A percentile compares a stretch with the other conserved stretches of the same genome.
These are phyloP conservation scores for Intubia oerlemansii DNA, from an alignment of 2,329 filamentous ascomycete species.

Conservation along the genomic window DNA sequence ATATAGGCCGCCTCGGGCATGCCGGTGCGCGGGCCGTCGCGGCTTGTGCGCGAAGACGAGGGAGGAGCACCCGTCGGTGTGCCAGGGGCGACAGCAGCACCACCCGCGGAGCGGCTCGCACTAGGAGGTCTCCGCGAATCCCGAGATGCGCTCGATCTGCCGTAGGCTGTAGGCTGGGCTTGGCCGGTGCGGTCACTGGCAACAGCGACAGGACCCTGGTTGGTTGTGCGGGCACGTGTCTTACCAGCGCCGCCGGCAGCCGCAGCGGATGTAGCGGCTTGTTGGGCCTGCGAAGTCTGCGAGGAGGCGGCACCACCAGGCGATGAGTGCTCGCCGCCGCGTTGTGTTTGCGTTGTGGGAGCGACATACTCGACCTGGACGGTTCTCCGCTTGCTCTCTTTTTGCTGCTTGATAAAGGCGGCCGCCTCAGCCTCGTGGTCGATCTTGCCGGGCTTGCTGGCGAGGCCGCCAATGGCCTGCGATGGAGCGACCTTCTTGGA, in stretches of 20 bases:
- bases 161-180: too few relatives aligned
- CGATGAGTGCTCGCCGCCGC: slow-evolving; percentile 46
- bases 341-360: slow-evolving; percentile 64
- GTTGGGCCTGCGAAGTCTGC: slow-evolving; percentile 16
- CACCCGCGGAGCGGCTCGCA: too few relatives aligned
- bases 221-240: slow-evolving; percentile 6
- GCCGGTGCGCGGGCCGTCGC: slow-evolving; percentile 21
- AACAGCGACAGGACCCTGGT: too few relatives aligned
- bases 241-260: slow-evolving; percentile 17
- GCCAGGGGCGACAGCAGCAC: too few relatives aligned
- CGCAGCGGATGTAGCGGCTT: slow-evolving; percentile 14
- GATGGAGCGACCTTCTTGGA: slow-evolving; percentile 35
- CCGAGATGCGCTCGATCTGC: too few relatives aligned
- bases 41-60: neutral
- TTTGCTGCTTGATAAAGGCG: slow-evolving; percentile 36
- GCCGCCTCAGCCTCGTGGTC: slow-evolving; percentile 39
- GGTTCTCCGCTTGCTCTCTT: slow-evolving; percentile 80
- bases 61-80: too few relatives aligned
- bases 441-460: slow-evolving; percentile 53
- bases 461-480: slow-evolving; percentile 37
- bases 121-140: too few relatives aligned
- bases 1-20: slow-evolving; percentile 32
- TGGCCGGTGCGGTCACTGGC: too few relatives aligned
- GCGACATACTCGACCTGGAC: slow-evolving; percentile 97
- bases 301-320: neutral